Evolutionary conservation across 306 rosid species (phyloP).

Genomic region (Cyamopsis tetragonoloba): DNA sequence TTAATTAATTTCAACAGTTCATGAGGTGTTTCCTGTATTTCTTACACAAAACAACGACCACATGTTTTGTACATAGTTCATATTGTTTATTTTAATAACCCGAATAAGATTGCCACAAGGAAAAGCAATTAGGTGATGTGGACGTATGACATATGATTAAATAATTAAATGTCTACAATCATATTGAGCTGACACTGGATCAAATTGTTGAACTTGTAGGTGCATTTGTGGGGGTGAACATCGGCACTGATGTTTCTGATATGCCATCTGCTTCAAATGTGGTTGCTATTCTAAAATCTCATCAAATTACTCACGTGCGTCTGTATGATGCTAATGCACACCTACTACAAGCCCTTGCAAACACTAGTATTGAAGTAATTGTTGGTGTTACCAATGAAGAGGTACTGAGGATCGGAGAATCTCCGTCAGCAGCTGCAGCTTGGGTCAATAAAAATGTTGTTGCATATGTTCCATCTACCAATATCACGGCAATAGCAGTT

Average conservation of each 20-base stretch:
- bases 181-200: constrained; percentile 27
- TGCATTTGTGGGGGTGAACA: constrained; percentile 87
- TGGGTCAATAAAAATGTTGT: constrained; percentile 89
- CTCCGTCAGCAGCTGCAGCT: constrained; percentile 83
- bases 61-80: neutral
- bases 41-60: neutral
- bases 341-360: constrained; percentile 76
- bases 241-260: constrained; percentile 80
- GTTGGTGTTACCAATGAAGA: constrained; percentile 89
- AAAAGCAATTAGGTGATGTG: neutral
- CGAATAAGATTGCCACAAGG: neutral
- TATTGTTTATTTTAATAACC: neutral
- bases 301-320: constrained; percentile 79
- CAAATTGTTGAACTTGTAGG: constrained; percentile 50
- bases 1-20: no score
- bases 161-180: neutral
- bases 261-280: constrained; percentile 66
- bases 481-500: constrained; percentile 85
- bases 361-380: constrained; percentile 70
- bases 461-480: constrained; percentile 82
- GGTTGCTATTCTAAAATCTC: constrained; percentile 71
- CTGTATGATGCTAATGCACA: constrained; percentile 76
- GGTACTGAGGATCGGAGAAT: constrained; percentile 73
- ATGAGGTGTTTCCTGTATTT: neutral
- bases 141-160: constrained; percentile 4